A percentile compares a stretch with the other conserved stretches of the same genome.
These are phyloP conservation scores for Neurospora sp. DNA, from an alignment of 495 filamentous ascomycete species.

Conservation along the genomic window DNA sequence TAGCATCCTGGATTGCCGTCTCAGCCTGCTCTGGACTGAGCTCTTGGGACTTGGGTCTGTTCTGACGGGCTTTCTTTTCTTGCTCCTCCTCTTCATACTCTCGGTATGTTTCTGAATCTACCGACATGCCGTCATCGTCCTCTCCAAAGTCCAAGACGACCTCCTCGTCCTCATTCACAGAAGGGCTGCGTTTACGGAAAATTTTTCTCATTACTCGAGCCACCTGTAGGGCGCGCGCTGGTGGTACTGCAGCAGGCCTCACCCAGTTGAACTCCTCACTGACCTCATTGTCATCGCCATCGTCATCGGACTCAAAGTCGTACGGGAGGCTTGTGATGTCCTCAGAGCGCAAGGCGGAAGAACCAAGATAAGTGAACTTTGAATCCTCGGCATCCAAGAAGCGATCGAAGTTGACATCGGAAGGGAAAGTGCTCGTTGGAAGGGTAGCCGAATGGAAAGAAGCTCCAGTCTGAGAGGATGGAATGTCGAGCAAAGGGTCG, in stretches of 20 bases:
- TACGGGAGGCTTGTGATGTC: neutral
- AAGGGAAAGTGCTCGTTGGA: neutral
- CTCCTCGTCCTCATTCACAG: constrained; percentile 34
- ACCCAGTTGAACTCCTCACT: constrained; percentile 17
- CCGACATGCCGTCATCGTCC: constrained; percentile 49
- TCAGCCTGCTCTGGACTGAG: constrained; percentile 40
- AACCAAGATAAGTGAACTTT: constrained; percentile 6
- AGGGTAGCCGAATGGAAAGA: neutral
- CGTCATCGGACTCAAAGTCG: neutral
- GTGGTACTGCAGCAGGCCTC: constrained; percentile 10
- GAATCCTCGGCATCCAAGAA: neutral
- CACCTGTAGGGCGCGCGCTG: constrained; percentile 33
- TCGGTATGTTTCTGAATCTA: constrained; percentile 40
- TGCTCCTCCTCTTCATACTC: constrained; percentile 33
- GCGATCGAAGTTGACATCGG: neutral
- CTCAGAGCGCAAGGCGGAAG: neutral
- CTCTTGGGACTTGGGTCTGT: neutral
- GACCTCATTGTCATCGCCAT: neutral
- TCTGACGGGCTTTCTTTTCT: constrained; percentile 2
- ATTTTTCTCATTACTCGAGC: constrained; percentile 28
- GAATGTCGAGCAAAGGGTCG: neutral
- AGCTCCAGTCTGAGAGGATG: neutral
- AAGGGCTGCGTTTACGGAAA: constrained; percentile 13
- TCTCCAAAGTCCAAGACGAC: constrained; percentile 56
- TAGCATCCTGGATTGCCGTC: constrained; percentile 40